Conservation (phyloP, 768 basidiomycete species). For the Phlebiopsis gigantea region DNA sequence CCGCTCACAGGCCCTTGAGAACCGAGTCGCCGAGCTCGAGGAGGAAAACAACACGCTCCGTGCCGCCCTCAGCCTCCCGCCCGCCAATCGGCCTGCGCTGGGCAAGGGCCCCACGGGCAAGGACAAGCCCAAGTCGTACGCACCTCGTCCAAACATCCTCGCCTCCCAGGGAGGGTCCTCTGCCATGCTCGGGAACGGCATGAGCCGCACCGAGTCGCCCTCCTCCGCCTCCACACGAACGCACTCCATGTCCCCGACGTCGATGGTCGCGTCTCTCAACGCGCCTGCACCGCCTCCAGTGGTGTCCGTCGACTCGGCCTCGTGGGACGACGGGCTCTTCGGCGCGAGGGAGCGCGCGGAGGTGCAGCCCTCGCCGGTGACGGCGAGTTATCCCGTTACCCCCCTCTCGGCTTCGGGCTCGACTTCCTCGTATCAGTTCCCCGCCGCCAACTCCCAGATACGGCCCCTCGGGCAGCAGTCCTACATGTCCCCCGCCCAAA, state of each 20-base stretch:
- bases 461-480: conserved; percentile 36
- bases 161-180: conserved; percentile 9
- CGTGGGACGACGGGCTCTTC: conserved; percentile 19
- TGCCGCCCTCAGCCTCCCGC: conserved; percentile 65
- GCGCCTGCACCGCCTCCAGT: conserved; percentile 17
- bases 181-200: conserved; percentile 12
- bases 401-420: conserved; percentile 32
- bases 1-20: conserved; percentile 63
- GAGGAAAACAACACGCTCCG: conserved; percentile 76
- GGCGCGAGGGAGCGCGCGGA: conserved; percentile 5
- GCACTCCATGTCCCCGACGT: conserved; percentile 61
- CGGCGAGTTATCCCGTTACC: conserved; percentile 28
- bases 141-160: conserved; percentile 1
- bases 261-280: conserved; percentile 43
- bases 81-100: conserved; percentile 63
- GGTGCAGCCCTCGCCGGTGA: conserved; percentile 11
- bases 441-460: conserved; percentile 24
- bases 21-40: conserved; percentile 78
- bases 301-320: conserved; percentile 14
- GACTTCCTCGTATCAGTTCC: conserved; percentile 31
- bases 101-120: conserved; percentile 87
- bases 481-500: conserved; percentile 25
- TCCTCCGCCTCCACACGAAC: conserved; percentile 47
- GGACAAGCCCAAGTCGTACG: conserved; percentile 56
- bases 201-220: conserved; percentile 29